Conservation (phyloP, 208 protist species). For the Acanthamoeba castellanii region DNA sequence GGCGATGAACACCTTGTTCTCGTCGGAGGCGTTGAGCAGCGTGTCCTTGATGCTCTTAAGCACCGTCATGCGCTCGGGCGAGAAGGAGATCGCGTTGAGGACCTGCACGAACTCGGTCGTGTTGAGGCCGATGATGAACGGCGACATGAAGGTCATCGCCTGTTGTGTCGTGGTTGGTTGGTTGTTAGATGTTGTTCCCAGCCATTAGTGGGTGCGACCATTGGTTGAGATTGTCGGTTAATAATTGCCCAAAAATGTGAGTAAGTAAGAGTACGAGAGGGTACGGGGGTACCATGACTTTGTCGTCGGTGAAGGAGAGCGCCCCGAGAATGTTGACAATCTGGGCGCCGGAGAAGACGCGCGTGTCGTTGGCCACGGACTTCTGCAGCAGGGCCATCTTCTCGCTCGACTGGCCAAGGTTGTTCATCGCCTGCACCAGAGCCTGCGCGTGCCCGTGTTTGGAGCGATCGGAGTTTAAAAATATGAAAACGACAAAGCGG, state of each 20-base stretch:
- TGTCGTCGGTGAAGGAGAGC: background rate
- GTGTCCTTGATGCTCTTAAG: background rate
- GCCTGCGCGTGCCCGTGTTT: background rate
- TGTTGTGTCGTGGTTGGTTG: too few species aligned
- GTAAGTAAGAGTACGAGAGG: background rate
- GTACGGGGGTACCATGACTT: background rate
- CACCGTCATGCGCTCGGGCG: background rate
- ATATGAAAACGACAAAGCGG: background rate
- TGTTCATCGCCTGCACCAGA: background rate
- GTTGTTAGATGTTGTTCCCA: too few species aligned
- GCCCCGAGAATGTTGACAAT: background rate
- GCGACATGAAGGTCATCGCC: too few species aligned
- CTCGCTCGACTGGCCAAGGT: background rate
- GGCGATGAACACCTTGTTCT: background rate
- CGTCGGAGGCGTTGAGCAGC: background rate
- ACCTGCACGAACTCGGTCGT: background rate
- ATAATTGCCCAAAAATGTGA: background rate
- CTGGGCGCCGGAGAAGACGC: constrained; percentile 12
- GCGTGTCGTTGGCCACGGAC: background rate
- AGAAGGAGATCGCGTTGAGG: background rate
- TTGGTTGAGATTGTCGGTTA: too few species aligned
- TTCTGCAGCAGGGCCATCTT: background rate
- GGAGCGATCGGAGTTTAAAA: too few species aligned
- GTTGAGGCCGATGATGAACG: background rate
- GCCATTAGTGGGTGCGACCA: too few species aligned